Evolutionary conservation across 345 rosid genomes (phyloP).

Genomic region (Moricandia moricandioides): DNA sequence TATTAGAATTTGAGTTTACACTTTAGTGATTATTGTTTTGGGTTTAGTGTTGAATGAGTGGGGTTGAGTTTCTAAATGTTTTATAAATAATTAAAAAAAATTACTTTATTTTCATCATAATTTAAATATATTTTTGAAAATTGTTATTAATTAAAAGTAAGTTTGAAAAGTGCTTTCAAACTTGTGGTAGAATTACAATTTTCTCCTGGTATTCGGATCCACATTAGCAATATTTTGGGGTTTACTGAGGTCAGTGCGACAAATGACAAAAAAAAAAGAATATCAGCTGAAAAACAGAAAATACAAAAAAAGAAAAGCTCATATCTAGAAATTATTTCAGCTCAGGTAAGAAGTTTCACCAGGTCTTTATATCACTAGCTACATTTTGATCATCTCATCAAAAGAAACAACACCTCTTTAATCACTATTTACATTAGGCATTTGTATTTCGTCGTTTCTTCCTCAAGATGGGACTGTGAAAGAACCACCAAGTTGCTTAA

Average conservation of each 20-base stretch:
- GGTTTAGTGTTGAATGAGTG: no score
- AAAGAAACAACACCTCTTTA: background rate
- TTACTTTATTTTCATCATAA: no score
- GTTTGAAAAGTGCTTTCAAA: no score
- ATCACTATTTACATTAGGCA: background rate
- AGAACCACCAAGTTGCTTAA: constrained; percentile 4
- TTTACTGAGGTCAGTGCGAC: background rate
- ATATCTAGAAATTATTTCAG: background rate
- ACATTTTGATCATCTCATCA: background rate
- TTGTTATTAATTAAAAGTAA: no score
- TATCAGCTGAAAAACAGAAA: background rate
- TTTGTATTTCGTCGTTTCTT: background rate
- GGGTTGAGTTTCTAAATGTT: no score
- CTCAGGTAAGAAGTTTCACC: background rate
- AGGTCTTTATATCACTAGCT: background rate
- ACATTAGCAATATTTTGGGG: background rate
- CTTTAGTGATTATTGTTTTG: no score
- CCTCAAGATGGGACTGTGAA: background rate
- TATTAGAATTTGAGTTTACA: no score
- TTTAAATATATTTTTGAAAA: no score
- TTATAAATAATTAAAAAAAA: no score
- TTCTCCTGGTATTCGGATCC: no score
- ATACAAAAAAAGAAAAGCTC: background rate
- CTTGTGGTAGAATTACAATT: no score
- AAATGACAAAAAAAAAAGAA: background rate